Percentiles rank a stretch among this genome's conserved stretches.
phyloP scores from a whole-genome alignment of 2,329 filamentous ascomycete species.

The Fusarium sp. region DNA sequence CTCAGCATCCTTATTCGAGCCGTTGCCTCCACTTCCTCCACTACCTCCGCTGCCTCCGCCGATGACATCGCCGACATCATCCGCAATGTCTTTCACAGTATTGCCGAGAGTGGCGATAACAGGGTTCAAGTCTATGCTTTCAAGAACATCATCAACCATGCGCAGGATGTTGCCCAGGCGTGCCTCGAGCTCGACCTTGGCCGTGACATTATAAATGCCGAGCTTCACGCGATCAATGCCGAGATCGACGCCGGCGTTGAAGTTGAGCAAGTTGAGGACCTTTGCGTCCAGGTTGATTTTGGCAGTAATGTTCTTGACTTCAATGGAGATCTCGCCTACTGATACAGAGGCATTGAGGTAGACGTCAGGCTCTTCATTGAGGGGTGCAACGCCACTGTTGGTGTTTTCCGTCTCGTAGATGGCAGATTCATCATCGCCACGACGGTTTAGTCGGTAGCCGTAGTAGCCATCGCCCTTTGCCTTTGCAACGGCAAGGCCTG shows the following conservation, averaged over 20 bases:
- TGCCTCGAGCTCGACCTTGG: conserved; percentile 26
- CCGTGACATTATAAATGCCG: conserved; percentile 27
- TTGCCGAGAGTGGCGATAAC: conserved; percentile 20
- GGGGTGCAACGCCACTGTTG: conserved; percentile 10
- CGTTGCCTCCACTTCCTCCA: background rate
- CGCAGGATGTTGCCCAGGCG: conserved; percentile 20
- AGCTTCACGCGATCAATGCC: conserved; percentile 26
- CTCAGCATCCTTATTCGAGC: background rate
- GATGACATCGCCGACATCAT: conserved; percentile 11
- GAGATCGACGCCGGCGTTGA: conserved; percentile 26
- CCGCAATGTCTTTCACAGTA: conserved; percentile 5
- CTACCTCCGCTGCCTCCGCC: background rate
- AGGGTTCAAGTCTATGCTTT: conserved; percentile 23
- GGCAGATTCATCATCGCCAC: conserved; percentile 20
- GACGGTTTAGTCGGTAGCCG: conserved; percentile 20
- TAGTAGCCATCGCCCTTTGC: conserved; percentile 21
- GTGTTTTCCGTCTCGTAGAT: conserved; percentile 30
- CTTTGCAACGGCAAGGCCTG: conserved; percentile 7
- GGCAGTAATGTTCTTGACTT: conserved; percentile 22
- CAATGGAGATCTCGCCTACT: conserved; percentile 20
- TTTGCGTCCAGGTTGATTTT: conserved; percentile 29
- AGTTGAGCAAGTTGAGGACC: conserved; percentile 26
- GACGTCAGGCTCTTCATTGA: conserved; percentile 21
- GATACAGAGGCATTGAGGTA: conserved; percentile 25
- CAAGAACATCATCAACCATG: conserved; percentile 28